Evolutionary conservation across 2,329 filamentous ascomycete genomes (phyloP), one percentile per base, ranked within the genome.

Genomic region (Xylariales sp.): DNA sequence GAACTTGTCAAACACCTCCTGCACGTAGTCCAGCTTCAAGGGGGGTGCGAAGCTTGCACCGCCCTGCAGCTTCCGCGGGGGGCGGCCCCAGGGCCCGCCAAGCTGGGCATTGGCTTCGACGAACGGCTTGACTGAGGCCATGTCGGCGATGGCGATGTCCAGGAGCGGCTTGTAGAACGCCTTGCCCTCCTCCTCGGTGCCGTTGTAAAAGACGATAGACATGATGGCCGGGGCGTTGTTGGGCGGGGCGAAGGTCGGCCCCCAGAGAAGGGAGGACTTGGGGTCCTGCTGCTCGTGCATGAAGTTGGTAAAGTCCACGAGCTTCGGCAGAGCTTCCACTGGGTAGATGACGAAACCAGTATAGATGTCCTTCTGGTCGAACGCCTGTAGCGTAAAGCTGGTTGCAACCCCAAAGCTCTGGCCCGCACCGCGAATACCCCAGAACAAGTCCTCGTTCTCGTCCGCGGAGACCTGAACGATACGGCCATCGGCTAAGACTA

Each of bases 41-140:
- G 70, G 67, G 20, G 67, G 56, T 7, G 60, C 57, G 43, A 65
- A 66, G 38, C 65, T 69, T 10, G 66, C 54, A 1, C 67, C 67
- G 35, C 69, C 67, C 40, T 67, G 50, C 6, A 55, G 44, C 37
- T 58, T 61, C 5, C 63, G 56, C 30, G 56, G 57, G 3, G 65
- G 58, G n/a, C 61, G 52, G 1, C 54, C 56, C 10, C 61, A 57
- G 27, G 57, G 56, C 0, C 53, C 55, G 40, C 68, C 66, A 21
- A 60, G 50, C 1, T 64, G 42, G 2, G 51, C 55, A 44, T 72
- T 73, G 32, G 64, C 50, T 15, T 52, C 46, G 2, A 55, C 50
- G 43, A 70, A 72, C 0, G 68, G 64, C 40, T 68, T 59, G 48
- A 59, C 55, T 6, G 49, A 49, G 8, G 62, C 48, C 5, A 61